Conservation (phyloP, 345 rosid genomes). For the Psidium guajava region DNA sequence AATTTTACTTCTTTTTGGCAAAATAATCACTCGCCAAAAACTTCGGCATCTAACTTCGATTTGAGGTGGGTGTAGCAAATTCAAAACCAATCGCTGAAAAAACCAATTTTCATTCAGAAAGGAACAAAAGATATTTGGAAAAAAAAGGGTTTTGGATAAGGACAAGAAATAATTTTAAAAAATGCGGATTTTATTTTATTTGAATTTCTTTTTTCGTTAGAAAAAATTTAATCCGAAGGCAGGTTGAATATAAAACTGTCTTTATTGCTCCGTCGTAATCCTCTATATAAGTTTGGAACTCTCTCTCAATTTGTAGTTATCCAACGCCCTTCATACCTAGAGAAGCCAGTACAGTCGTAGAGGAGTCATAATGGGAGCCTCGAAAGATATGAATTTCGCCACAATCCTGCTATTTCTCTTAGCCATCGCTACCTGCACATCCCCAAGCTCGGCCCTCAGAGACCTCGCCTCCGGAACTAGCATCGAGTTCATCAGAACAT, state of each 20-base stretch:
- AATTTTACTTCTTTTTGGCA: neutral
- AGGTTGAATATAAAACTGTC: too few relatives aligned
- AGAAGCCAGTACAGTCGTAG: neutral
- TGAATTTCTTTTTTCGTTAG: too few relatives aligned
- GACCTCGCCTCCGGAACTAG: neutral
- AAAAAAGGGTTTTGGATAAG: neutral
- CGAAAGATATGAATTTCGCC: neutral
- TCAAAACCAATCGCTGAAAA: neutral
- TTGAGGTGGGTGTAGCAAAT: neutral
- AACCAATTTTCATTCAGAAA: neutral
- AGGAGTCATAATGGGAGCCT: neutral
- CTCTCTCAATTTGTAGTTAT: neutral
- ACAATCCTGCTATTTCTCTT: conserved; percentile 3
- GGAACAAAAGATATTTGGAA: neutral
- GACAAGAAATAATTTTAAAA: neutral
- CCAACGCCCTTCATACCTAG: neutral
- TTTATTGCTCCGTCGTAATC: neutral
- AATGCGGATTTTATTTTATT: too few relatives aligned
- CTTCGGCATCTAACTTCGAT: neutral
- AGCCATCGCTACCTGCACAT: conserved; percentile 2
- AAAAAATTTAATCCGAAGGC: too few relatives aligned
- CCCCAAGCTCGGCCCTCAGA: conserved; percentile 15
- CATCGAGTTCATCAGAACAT: conserved; percentile 48
- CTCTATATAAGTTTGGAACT: neutral
- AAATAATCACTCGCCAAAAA: neutral